These are phyloP conservation scores for Bidens hawaiensis DNA, from an alignment of 140 eudicot species.

Conservation along the genomic window DNA sequence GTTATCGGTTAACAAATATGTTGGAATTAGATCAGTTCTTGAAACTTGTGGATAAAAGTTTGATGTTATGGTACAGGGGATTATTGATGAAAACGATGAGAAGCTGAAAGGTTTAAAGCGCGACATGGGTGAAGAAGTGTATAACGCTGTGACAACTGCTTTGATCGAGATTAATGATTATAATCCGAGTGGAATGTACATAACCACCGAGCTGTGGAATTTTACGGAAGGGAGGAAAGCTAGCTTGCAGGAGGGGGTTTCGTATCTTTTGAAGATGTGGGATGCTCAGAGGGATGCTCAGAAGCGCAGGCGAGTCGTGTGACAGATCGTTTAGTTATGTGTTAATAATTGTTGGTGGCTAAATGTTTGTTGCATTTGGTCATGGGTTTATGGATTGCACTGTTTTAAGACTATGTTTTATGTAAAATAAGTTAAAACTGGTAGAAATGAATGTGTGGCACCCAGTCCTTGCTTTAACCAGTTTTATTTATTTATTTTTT, in stretches of 20 bases:
- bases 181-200: conserved; percentile 55
- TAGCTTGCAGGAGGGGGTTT: conserved; percentile 40
- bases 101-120: conserved; percentile 32
- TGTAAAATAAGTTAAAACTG: neutral
- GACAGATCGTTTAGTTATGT: neutral
- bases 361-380: conserved; percentile 1
- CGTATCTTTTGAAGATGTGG: conserved; percentile 33
- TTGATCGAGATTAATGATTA: conserved; percentile 50
- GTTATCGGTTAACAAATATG: neutral
- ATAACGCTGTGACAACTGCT: conserved; percentile 45
- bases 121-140: conserved; percentile 39
- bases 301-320: conserved; percentile 22
- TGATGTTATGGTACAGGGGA: conserved; percentile 28
- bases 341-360: conserved; percentile 12
- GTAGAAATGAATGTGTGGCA: neutral
- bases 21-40: neutral
- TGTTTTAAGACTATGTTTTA: neutral
- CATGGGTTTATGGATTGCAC: neutral
- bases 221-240: conserved; percentile 50
- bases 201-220: conserved; percentile 55
- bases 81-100: conserved; percentile 38
- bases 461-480: neutral
- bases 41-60: neutral
- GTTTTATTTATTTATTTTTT: too few relatives aligned
- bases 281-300: conserved; percentile 33